These are phyloP conservation scores for Suillus lakei DNA, from an alignment of 768 basidiomycete genomes.

Conservation along the genomic window DNA sequence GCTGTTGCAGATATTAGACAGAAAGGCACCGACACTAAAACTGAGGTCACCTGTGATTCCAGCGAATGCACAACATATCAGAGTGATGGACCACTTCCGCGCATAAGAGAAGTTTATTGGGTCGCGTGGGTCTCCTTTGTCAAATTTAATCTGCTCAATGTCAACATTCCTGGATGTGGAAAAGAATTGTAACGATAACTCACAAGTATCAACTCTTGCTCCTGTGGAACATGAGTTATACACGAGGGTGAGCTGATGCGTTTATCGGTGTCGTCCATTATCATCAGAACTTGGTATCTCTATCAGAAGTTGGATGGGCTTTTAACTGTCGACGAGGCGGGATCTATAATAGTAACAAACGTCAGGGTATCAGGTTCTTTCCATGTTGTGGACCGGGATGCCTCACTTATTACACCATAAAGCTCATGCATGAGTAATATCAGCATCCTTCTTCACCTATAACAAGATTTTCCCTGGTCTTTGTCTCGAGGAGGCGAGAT, in stretches of 20 bases:
- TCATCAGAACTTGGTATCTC: not conserved
- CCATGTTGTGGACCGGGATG: not conserved
- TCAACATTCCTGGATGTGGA: not conserved
- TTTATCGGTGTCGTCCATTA: not conserved
- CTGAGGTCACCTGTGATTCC: slow-evolving; percentile 22
- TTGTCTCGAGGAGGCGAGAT: not conserved
- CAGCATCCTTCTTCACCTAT: not conserved
- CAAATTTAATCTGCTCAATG: slow-evolving; percentile 42
- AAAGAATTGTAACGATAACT: not conserved
- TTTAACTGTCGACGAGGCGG: not conserved
- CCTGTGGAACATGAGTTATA: not conserved
- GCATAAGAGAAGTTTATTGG: slow-evolving; percentile 40
- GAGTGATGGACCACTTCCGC: slow-evolving; percentile 50
- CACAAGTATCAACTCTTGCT: not conserved
- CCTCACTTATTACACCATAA: not conserved
- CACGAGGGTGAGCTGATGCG: not conserved
- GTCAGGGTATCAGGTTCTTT: not conserved
- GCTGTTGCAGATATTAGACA: slow-evolving; percentile 36
- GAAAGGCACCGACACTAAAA: not conserved
- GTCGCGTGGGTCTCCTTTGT: slow-evolving; percentile 42
- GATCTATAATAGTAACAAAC: not conserved
- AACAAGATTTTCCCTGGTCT: not conserved
- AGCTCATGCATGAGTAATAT: not conserved
- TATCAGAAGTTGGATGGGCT: not conserved
- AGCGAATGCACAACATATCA: slow-evolving; percentile 32